These are phyloP conservation scores for Kwoniella sp. DNA, from an alignment of 768 basidiomycete genomes.

Conservation along the genomic window DNA sequence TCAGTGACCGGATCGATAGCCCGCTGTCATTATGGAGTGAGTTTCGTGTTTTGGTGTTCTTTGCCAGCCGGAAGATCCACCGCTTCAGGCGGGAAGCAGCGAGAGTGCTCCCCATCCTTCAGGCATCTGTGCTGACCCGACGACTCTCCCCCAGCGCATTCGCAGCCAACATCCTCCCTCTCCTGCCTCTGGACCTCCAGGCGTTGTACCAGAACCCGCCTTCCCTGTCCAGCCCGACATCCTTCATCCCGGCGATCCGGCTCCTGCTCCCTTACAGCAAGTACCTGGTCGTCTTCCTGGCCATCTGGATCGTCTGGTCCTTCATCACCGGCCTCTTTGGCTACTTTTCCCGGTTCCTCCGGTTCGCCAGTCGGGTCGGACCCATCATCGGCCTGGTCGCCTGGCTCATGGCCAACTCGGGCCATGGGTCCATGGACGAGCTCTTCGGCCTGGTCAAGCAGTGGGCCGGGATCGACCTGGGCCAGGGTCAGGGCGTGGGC, in stretches of 20 bases:
- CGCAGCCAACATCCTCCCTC: conserved; percentile 11
- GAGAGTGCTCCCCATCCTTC: too few species aligned
- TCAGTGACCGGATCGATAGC: too few species aligned
- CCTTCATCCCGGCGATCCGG: conserved; percentile 29
- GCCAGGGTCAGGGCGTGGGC: not conserved
- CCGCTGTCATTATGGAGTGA: too few species aligned
- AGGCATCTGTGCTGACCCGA: too few species aligned
- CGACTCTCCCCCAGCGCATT: conserved; percentile 11
- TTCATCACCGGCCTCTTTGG: conserved; percentile 27
- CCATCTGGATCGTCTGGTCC: conserved; percentile 37
- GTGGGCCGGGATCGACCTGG: conserved; percentile 18
- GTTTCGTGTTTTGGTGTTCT: too few species aligned
- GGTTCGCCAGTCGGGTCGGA: conserved; percentile 34
- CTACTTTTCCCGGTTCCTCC: conserved; percentile 33
- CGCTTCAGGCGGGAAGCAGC: too few species aligned
- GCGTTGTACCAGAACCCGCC: conserved; percentile 28
- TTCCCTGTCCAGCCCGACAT: conserved; percentile 21
- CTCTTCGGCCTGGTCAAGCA: conserved; percentile 29
- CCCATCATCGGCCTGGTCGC: conserved; percentile 37
- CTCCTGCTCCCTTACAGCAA: conserved; percentile 23
- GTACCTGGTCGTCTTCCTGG: conserved; percentile 31
- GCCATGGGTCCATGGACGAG: conserved; percentile 38
- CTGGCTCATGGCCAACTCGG: conserved; percentile 39
- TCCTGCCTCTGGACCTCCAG: conserved; percentile 28
- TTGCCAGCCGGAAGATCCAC: too few species aligned